These are phyloP conservation scores for Stylosanthes scabra DNA, from an alignment of 331 rosid genomes.

Conservation along the genomic window DNA sequence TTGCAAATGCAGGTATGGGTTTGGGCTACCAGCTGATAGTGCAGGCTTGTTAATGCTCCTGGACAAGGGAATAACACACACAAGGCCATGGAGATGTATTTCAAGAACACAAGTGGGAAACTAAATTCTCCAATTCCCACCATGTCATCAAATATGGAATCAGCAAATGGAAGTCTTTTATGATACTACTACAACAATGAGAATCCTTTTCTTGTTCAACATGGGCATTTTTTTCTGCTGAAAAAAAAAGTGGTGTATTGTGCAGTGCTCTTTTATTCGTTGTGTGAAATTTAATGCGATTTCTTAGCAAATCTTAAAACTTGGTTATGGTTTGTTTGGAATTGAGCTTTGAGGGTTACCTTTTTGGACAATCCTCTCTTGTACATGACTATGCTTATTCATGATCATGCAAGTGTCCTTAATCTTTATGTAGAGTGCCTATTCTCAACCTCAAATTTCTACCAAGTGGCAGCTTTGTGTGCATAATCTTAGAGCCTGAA, in stretches of 20 bases:
- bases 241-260: constrained; percentile 54
- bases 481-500: background rate
- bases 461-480: constrained; percentile 7
- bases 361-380: constrained; percentile 49
- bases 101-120: constrained; percentile 73
- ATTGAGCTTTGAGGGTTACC: constrained; percentile 42
- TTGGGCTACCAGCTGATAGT: constrained; percentile 60
- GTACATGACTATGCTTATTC: constrained; percentile 52
- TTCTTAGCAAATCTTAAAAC: constrained; percentile 52
- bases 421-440: constrained; percentile 31
- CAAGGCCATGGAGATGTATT: constrained; percentile 80
- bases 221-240: constrained; percentile 46
- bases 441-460: constrained; percentile 31
- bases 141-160: constrained; percentile 35
- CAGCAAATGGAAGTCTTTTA: constrained; percentile 35
- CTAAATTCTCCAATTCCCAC: constrained; percentile 31
- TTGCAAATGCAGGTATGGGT: constrained; percentile 65
- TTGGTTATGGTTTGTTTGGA: constrained; percentile 47
- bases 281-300: constrained; percentile 54
- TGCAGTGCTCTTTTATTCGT: constrained; percentile 54
- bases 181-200: constrained; percentile 38
- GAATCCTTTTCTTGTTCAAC: constrained; percentile 13
- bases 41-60: constrained; percentile 83
- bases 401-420: constrained; percentile 48
- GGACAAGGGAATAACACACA: constrained; percentile 62